Conservation (phyloP, 305 asterid genomes). For the Euphrasia arctica region DNA sequence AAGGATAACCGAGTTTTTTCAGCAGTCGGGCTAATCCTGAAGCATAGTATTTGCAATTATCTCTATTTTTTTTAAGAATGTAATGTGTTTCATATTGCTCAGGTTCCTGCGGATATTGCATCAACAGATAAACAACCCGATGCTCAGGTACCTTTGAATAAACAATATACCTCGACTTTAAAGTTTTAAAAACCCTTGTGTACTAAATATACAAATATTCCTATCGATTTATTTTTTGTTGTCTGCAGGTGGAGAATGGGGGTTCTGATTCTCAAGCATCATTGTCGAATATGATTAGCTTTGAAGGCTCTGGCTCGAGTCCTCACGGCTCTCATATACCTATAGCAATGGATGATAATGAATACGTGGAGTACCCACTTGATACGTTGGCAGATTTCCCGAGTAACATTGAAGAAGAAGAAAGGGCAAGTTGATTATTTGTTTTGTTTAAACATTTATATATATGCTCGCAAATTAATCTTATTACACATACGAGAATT, state of each 20-base stretch:
- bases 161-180: background rate
- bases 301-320: conserved; percentile 52
- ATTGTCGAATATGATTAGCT: conserved; percentile 73
- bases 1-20: no score
- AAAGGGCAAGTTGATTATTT: conserved; percentile 41
- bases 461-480: background rate
- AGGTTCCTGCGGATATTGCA: conserved; percentile 80
- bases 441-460: background rate
- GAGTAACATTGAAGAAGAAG: conserved; percentile 72
- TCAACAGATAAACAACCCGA: conserved; percentile 49
- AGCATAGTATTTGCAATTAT: background rate
- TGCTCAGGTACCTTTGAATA: conserved; percentile 43
- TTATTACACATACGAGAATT: background rate
- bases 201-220: conserved; percentile 1
- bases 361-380: conserved; percentile 72
- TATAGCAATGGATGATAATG: conserved; percentile 57
- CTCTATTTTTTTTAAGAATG: background rate
- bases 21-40: background rate
- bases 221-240: background rate
- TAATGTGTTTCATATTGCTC: conserved; percentile 21
- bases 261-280: conserved; percentile 54
- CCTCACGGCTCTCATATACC: conserved; percentile 46
- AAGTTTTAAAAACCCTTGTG: background rate
- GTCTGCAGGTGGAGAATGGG: conserved; percentile 54
- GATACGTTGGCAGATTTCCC: conserved; percentile 66